These are phyloP conservation scores for Symbiodinium pilosum DNA, from an alignment of 73 alveolate species.

Conservation along the genomic window DNA sequence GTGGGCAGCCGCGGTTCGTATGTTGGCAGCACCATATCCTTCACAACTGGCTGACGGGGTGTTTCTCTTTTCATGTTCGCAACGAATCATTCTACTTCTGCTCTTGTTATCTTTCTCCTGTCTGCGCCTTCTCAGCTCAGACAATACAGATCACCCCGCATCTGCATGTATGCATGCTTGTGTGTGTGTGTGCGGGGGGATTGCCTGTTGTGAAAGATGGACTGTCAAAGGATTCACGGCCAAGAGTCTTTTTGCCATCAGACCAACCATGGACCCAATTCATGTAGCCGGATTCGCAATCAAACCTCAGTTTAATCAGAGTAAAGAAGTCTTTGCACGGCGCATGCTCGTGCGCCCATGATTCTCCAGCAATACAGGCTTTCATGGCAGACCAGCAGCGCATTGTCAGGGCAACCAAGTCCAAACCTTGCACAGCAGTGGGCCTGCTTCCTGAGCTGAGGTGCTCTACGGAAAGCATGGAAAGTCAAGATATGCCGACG, in stretches of 20 bases:
- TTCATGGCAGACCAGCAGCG: constrained; percentile 6
- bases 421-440: constrained; percentile 73
- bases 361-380: not conserved
- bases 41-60: too few species aligned
- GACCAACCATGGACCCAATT: constrained; percentile 94
- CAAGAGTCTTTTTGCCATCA: constrained; percentile 29
- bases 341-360: too few species aligned
- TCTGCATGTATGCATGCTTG: not conserved
- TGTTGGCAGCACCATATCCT: constrained; percentile 66
- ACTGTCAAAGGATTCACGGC: not conserved
- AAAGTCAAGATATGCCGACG: too few species aligned
- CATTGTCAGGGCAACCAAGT: constrained; percentile 73
- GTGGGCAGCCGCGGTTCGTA: constrained; percentile 84
- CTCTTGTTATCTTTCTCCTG: too few species aligned
- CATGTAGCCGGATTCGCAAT: constrained; percentile 84
- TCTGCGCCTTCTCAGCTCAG: too few species aligned
- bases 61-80: too few species aligned
- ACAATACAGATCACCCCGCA: not conserved
- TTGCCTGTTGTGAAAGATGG: not conserved
- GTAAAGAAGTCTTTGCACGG: not conserved
- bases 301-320: constrained; percentile 30
- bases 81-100: too few species aligned
- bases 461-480: too few species aligned
- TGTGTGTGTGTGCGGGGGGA: not conserved
- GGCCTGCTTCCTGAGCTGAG: constrained; percentile 38